Evolutionary conservation across 2,329 filamentous ascomycete species (phyloP), one percentile per base, ranked within the genome.

Genomic region (Microascus cirrosus): DNA sequence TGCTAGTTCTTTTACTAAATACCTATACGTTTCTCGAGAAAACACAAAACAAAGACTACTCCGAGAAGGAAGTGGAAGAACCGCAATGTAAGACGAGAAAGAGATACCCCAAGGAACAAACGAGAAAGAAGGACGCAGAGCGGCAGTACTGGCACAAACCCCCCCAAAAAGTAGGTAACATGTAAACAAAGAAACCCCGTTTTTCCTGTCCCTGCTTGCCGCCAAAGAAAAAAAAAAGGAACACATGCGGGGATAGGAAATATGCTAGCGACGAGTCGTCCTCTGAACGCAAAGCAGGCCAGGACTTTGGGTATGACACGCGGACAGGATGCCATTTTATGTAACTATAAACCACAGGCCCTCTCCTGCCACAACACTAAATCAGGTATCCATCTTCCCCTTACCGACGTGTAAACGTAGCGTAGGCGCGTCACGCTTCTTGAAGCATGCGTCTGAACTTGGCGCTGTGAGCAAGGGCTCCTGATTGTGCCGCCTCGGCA

Each of bases 361-460:
- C 28, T 32, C 28, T 32, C 28, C 28, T 32, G 28, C 8, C 28
- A 32, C 28, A 32, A 42, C 36, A 42, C 36, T 12, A 42, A 13
- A 13, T 7, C 12, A n/a, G n/a, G 36, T 42, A 13, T 12, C 6
- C 10, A 5, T 42, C 36, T n/a, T 42, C 36, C 36, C 3, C 10
- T 3, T 6, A 10, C 22, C 28, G 15, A 10, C 13, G 50, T 24
- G 6, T 25, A 32, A 22, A 24, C 22, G 50, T 25, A 52, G 50
- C 5, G 13, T 52, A 8, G 50, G 22, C 22, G 50, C 22, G 18
- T 24, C 2, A 52, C 24, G 52, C 34, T 54, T 54, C 28, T 7
- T 5, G 28, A 25, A 54, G 52, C 6, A 18, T 18, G 20, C 25
- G 52, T 42, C 55, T 52, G 57, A 61, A 65, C 63, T 61, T 64